Conservation (phyloP, 306 rosid genomes). For the Begonia masoniana region DNA sequence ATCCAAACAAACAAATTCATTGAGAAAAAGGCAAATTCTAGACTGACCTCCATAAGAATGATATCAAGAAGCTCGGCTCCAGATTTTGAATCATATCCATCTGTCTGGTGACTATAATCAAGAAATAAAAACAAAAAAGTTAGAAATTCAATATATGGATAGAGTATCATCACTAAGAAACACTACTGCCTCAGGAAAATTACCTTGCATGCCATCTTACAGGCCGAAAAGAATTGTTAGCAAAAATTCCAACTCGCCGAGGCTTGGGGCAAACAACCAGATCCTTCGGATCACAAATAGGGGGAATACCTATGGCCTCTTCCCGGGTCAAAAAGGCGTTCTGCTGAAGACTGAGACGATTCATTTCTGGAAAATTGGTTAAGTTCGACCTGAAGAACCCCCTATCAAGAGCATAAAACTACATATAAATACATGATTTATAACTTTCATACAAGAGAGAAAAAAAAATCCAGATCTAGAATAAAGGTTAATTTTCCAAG, state of each 20-base stretch:
- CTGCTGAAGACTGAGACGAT: conserved; percentile 55
- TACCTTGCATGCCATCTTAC: conserved; percentile 57
- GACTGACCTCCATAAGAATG: conserved; percentile 51
- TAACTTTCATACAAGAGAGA: too few species aligned
- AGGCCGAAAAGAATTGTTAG: conserved; percentile 29
- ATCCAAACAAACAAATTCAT: background rate
- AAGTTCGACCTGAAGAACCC: conserved; percentile 42
- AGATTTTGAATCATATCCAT: conserved; percentile 8
- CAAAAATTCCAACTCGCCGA: conserved; percentile 50
- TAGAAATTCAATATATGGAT: conserved; percentile 2
- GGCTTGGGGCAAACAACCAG: conserved; percentile 75
- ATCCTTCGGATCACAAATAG: conserved; percentile 36
- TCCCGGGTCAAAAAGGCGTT: conserved; percentile 61
- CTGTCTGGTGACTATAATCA: conserved; percentile 12
- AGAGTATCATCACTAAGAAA: conserved; percentile 6
- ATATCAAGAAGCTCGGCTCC: conserved; percentile 5
- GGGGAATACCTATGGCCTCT: conserved; percentile 35
- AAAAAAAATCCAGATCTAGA: background rate
- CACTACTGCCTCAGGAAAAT: background rate
- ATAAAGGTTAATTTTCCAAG: background rate
- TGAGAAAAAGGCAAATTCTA: background rate
- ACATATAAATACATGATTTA: background rate
- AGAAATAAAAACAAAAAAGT: background rate
- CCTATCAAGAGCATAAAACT: conserved; percentile 20
- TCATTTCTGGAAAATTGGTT: conserved; percentile 35